These are phyloP conservation scores for Lenzites betulinus DNA, from an alignment of 768 basidiomycete genomes.

Conservation along the genomic window DNA sequence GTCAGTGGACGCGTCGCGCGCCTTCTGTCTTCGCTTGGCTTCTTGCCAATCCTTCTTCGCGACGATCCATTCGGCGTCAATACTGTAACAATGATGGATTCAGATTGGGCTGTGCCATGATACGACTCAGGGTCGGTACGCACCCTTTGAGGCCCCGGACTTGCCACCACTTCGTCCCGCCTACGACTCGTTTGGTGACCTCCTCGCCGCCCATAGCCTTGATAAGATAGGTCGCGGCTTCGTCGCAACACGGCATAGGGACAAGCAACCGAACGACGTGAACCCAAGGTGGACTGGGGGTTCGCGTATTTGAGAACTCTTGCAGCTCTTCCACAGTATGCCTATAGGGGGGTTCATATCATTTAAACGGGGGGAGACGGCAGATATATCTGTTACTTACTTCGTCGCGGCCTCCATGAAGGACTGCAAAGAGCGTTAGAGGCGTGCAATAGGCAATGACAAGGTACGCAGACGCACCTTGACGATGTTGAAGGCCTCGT, in stretches of 20 bases:
- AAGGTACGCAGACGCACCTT: slow-evolving; percentile 49
- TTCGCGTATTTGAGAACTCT: slow-evolving; percentile 77
- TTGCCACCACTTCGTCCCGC: slow-evolving; percentile 98
- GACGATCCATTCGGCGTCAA: slow-evolving; percentile 87
- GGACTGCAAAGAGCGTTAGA: slow-evolving; percentile 40
- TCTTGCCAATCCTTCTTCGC: slow-evolving; percentile 83
- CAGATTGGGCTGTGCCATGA: background rate
- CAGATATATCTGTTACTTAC: slow-evolving; percentile 41
- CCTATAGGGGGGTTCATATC: slow-evolving; percentile 37
- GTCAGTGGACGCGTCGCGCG: slow-evolving; percentile 26
- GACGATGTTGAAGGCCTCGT: slow-evolving; percentile 74
- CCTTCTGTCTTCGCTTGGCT: slow-evolving; percentile 58
- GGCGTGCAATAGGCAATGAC: background rate
- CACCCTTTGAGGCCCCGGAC: slow-evolving; percentile 83
- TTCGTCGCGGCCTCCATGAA: slow-evolving; percentile 73
- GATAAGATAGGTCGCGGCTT: slow-evolving; percentile 73
- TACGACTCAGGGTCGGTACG: slow-evolving; percentile 31
- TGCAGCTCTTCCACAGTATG: slow-evolving; percentile 88
- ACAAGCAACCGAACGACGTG: slow-evolving; percentile 70
- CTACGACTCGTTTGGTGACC: slow-evolving; percentile 66
- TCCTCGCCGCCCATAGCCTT: slow-evolving; percentile 85
- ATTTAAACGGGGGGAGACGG: background rate
- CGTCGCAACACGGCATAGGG: slow-evolving; percentile 73
- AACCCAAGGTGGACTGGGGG: slow-evolving; percentile 84
- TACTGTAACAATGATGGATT: slow-evolving; percentile 41